Base-by-base conservation (phyloP, 1,284 basidiomycete species). In the Coniferiporia weirii region DNA sequence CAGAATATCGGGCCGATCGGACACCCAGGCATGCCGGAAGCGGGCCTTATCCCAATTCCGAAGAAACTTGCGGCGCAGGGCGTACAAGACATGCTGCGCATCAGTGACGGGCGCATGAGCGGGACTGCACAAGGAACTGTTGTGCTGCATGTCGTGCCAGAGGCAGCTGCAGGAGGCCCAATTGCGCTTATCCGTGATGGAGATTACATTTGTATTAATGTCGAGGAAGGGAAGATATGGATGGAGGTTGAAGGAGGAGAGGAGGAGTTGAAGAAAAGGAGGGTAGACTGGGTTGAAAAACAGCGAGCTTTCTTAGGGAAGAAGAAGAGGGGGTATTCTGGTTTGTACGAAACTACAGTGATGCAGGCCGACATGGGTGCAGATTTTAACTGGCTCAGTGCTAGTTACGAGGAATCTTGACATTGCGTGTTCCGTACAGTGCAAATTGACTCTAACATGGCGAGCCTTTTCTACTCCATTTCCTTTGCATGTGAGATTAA, bases 1-100 rank as follows among this genome's bases (percentile, higher is more conserved):
- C 69, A 71, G 61, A 69, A 70, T 53, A 70, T 69, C 46, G 71
- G 71, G 1, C 69, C 71, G 0, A 65, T 68, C 2, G 71, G 71
- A 7, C 65, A 69, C 52, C 71, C 71, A 0, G 71, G 71, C n/a
- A 73, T 73, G 71, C 71, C 71, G 1, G 71, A 73, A 54, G 71
- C 71, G 10, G 71, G 71, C 1, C 67, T 70, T 52, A 65, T 71
- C 3, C 71, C 71, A 5, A 73, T 73, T 13, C 71, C 71, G 12
- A 66, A 67, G 59, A 70, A 70, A 57, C 66, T 73, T 10, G 70
- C 69, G 4, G 57, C 61, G 9, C 22, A 61, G 10, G 72, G 72
- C 22, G 69, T 73, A 10, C 67, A 67, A 55, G 72, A 73, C 57
- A 70, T 73, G 69, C 54, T 72, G 8, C 65, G 71, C 1, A 65